Base-by-base conservation (phyloP, 768 basidiomycete genomes). In the Boletus rex-veris region DNA sequence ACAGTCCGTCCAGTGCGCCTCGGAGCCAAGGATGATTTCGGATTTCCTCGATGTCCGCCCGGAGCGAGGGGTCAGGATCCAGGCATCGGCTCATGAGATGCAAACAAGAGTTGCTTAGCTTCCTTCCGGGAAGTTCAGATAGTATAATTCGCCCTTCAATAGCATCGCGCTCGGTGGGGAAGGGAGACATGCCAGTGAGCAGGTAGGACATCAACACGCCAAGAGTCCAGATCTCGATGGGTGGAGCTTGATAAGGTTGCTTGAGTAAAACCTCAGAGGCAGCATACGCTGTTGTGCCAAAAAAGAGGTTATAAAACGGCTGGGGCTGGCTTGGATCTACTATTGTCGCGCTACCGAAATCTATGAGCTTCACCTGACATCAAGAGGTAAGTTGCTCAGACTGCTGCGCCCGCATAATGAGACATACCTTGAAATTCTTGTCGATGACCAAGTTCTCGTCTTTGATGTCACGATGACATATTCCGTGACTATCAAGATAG, bases 391-490 rank as follows among this genome's bases (percentile, higher is more conserved):
- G 50, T 28, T 7, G 14, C 10, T 48, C 44, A 60, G n/a, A 44
- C 5, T 14, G 14, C 5, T 21, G 15, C 18, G 30, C n/a, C 16
- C n/a, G 7, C 12, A 43, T 36, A 6, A 44, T n/a, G 37, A 26
- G 36, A 31, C 54, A 54, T 64, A 86, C 88, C 74, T 81, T 87
- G 57, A 90, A 77, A 57, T 88, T 73, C 68, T 73, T 75, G 71
- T 90, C 89, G 35, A 92, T 83, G 48, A 92, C 83, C 45, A 94
- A 71, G 65, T 99, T 99, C 71, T 99, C 96, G 51, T 98, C 96
- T 68, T 99, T 99, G 63, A 99, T 85, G 68, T 99, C 96, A 38
- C 96, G 87, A 69, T 99, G 96, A 0, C 88, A 85, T 60, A 98
- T 90, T 26, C 94, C 92, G 55, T 83, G 85, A 43, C 76, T 74